Percentiles rank a stretch among this genome's conserved stretches.
These are phyloP conservation scores for Polytrichum formosum DNA, from an alignment of 225 moss, liverwort and hornwort genomes.

Conservation along the genomic window DNA sequence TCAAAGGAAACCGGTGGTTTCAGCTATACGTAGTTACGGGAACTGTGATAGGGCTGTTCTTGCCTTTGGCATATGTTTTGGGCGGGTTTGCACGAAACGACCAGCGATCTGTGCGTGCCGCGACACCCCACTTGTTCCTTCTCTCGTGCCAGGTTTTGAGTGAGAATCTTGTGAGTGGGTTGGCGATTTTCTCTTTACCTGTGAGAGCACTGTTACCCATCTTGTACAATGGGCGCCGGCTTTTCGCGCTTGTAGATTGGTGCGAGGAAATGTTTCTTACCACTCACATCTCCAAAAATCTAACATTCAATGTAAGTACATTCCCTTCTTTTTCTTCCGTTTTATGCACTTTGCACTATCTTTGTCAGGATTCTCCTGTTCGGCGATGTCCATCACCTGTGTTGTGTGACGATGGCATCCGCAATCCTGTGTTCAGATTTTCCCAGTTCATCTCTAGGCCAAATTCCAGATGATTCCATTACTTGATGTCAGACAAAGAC, in stretches of 20 bases:
- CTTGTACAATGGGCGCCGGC: constrained; percentile 70
- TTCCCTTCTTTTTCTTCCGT: background rate
- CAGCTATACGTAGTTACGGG: constrained; percentile 75
- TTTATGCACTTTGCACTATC: background rate
- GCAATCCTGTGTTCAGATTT: background rate
- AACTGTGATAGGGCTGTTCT: constrained; percentile 73
- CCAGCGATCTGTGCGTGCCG: constrained; percentile 66
- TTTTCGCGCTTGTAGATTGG: constrained; percentile 81
- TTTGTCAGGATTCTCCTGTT: background rate
- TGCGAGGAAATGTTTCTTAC: constrained; percentile 31
- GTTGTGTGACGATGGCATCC: background rate
- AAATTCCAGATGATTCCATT: too few species aligned
- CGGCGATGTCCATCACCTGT: background rate
- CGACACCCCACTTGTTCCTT: constrained; percentile 84
- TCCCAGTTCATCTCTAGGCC: background rate
- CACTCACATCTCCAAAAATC: constrained; percentile 18
- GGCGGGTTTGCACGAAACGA: constrained; percentile 91
- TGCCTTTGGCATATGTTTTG: constrained; percentile 82
- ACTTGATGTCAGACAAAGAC: too few species aligned
- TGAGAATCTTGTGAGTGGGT: constrained; percentile 75
- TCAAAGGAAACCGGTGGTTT: constrained; percentile 71
- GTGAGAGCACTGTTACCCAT: constrained; percentile 82
- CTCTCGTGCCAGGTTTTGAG: constrained; percentile 88
- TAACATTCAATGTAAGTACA: constrained; percentile 18
- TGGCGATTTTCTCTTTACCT: constrained; percentile 84